Evolutionary conservation across 1,284 basidiomycete species (phyloP), one percentile per base, ranked within the genome.

Genomic region (Chalciporus sp.): DNA sequence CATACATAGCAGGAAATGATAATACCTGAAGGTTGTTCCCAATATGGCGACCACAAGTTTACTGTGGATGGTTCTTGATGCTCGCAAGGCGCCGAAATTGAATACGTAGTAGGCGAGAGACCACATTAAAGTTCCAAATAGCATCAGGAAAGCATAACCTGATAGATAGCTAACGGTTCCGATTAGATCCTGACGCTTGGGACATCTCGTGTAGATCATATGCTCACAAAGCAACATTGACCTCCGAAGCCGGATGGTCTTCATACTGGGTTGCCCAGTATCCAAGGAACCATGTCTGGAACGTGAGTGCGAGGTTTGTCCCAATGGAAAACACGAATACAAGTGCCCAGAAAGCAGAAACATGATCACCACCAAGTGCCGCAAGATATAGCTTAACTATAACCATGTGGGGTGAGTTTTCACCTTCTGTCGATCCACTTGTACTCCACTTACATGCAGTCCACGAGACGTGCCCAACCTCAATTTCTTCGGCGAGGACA

Each of bases 401-500:
- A 3, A 12, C 23, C 23, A 23, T 2, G 16, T 12, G 2, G 4
- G 6, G 43, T 41, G 27, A 57, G 12, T 41, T 8, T 17, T n/a
- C 20, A 17, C 8, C 2, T 14, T 26, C 26, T 5, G 27, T 8
- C 27, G 16, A 31, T 17, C 12, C 6, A 20, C 7, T 4, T 17
- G 17, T 3, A 20, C 12, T 8, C 28, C 20, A 63, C 73, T 10
- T 53, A 74, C 73, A 49, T 8, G 74, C 75, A 26, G 70, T 60
- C 75, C 68, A 76, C 51, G 82, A 76, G 39, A 86, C 77, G 55
- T 81, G 79, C 12, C 86, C 86, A 56, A 80, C 72, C 14, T 77
- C 74, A 50, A 85, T 77, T 68, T 89, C 86, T 63, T 88, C 86
- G 2, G 78, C 80, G 42, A 84, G 68, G 43, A 85, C 76, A 12